Evolutionary conservation across 2,329 filamentous ascomycete genomes (phyloP), one percentile per base, ranked within the genome.

Genomic region (Fusarium subtropicale): DNA sequence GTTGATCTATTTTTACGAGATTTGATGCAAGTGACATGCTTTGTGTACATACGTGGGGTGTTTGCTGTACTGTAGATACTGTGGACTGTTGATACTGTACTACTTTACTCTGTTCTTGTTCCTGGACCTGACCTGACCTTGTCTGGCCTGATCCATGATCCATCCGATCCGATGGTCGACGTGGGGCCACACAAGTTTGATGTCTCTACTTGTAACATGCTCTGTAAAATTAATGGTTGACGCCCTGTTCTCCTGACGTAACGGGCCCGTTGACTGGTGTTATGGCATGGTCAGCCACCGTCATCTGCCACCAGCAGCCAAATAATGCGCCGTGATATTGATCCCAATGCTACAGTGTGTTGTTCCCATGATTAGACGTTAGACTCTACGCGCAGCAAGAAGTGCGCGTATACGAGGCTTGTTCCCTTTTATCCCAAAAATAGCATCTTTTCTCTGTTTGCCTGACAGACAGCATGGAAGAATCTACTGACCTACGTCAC

Each of bases 331-430:
- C 41, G 50, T 22, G 38, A 7, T 31, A 52, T 52, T 39, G 15
- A 12, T n/a, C 15, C 26, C 7, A 16, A 38, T 38, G 53, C 24
- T 18, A 56, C 53, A 48, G 31, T 11, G 11, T 13, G 13, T 13
- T 45, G 22, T n/a, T 36, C 50, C 51, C 60, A 31, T 56, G 33
- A 48, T 44, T 22, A 22, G 20, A 22, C 20, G 20, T 22, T 22
- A 22, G 20, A 22, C 20, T 22, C 20, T 22, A 60, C 41, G 20
- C 60, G 46, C 53, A 65, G 34, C 39, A 22, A 12, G 24, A 50
- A 44, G 48, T 65, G 62, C 62, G 60, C 18, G 62, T 66, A 65
- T 66, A 66, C 61, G 62, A 65, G 62, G 62, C 60, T 65, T 64
- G 60, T 51, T 18, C 30, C 22, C 33, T 13, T 26, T 44, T n/a